Percentiles rank a stretch among this genome's conserved stretches.
These are phyloP conservation scores for Testicularia cyperi DNA, from an alignment of 1,284 basidiomycete species.

Conservation along the genomic window DNA sequence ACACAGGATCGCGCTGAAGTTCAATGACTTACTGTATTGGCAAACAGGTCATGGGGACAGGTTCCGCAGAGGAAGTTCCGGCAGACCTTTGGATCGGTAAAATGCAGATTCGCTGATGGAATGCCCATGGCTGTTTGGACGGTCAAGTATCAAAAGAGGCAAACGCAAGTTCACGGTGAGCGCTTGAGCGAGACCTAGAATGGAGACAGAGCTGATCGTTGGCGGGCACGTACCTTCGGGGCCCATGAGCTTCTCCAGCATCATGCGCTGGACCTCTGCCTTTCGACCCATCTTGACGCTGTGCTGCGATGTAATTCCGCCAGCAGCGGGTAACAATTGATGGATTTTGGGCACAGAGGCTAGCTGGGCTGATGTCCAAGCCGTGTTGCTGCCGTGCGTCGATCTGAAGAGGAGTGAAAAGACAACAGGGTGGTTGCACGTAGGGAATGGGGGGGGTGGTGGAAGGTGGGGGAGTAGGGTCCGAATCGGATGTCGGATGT, in stretches of 20 bases:
- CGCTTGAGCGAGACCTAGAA: not conserved
- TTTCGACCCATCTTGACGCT: conserved; percentile 53
- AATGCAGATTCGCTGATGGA: conserved; percentile 69
- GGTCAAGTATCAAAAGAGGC: not conserved
- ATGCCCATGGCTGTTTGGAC: conserved; percentile 50
- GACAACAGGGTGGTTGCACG: too few species aligned
- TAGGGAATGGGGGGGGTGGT: too few species aligned
- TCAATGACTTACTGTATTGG: conserved; percentile 91
- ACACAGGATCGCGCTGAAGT: too few species aligned
- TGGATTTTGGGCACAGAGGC: too few species aligned
- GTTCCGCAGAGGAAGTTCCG: conserved; percentile 96
- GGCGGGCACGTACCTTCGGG: conserved; percentile 23
- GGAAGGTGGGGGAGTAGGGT: too few species aligned
- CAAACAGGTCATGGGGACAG: conserved; percentile 95
- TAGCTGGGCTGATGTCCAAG: too few species aligned
- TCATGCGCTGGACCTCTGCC: conserved; percentile 84
- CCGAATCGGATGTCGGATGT: too few species aligned
- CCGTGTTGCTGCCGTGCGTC: too few species aligned
- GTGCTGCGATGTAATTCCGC: too few species aligned
- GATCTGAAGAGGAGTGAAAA: too few species aligned
- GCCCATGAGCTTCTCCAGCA: conserved; percentile 70
- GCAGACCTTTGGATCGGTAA: conserved; percentile 99
- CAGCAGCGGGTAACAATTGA: too few species aligned
- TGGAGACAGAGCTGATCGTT: too few species aligned
- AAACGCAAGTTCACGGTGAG: not conserved